Percentiles rank a stretch among this genome's conserved stretches.
These are phyloP conservation scores for Oryza officinalis DNA, from an alignment of 176 grass and related monocot species.

Conservation along the genomic window DNA sequence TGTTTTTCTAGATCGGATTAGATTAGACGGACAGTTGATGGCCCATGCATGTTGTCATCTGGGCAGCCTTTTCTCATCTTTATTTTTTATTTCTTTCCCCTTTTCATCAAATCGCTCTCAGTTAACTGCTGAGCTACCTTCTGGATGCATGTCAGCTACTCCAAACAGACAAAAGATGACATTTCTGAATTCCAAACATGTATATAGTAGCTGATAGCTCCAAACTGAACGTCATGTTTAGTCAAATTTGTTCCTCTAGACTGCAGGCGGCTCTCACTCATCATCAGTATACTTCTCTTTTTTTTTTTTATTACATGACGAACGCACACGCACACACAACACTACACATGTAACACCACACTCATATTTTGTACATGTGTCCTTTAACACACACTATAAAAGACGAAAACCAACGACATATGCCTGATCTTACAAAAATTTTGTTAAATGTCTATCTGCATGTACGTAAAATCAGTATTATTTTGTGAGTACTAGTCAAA, in stretches of 20 bases:
- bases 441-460: too few relatives aligned
- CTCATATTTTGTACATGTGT: too few relatives aligned
- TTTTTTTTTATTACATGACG: too few relatives aligned
- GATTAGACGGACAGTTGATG: not conserved
- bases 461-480: too few relatives aligned
- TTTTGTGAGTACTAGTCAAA: not conserved
- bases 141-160: not conserved
- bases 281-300: not conserved
- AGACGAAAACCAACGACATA: too few relatives aligned
- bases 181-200: not conserved
- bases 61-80: not conserved
- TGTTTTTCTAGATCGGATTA: conserved; percentile 22
- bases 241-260: not conserved
- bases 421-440: too few relatives aligned
- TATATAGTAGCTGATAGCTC: not conserved
- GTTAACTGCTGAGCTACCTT: not conserved
- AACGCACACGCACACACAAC: too few relatives aligned
- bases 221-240: not conserved
- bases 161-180: not conserved
- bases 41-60: not conserved
- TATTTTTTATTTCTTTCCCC: not conserved
- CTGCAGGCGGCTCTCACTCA: not conserved
- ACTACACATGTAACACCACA: too few relatives aligned
- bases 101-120: not conserved
- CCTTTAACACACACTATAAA: too few relatives aligned